Percentiles rank a stretch among this genome's conserved stretches.
These are phyloP conservation scores for Fusarium multiceps DNA, from an alignment of 2,329 filamentous ascomycete genomes.

Conservation along the genomic window DNA sequence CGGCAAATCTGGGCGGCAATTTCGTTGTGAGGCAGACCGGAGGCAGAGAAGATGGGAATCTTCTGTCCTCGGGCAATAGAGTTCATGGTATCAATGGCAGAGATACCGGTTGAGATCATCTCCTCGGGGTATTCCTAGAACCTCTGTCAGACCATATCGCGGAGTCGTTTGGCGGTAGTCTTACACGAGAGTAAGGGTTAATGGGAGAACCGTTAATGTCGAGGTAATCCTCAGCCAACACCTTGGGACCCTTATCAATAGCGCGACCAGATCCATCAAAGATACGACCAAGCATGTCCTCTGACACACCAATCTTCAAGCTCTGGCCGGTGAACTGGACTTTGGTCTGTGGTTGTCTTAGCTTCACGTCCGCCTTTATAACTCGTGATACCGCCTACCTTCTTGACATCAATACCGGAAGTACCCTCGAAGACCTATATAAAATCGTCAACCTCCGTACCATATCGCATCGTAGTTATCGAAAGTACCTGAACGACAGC, in stretches of 20 bases:
- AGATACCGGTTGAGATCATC: conserved; percentile 99
- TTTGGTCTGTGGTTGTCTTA: conserved; percentile 74
- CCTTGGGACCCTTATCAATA: conserved; percentile 99
- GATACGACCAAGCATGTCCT: conserved; percentile 99
- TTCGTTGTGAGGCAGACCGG: conserved; percentile 99
- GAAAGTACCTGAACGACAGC: conserved; percentile 88
- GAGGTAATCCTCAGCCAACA: conserved; percentile 95
- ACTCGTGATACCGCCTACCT: conserved; percentile 66
- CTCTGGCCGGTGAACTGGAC: conserved; percentile 98
- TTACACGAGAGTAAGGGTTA: conserved; percentile 95
- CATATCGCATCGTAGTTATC: conserved; percentile 16
- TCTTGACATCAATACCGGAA: conserved; percentile 97
- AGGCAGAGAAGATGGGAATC: conserved; percentile 98
- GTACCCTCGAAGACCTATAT: conserved; percentile 95
- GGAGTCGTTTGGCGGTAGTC: conserved; percentile 43
- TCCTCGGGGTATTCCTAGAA: conserved; percentile 94
- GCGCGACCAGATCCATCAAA: conserved; percentile 98
- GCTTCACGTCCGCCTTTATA: conserved; percentile 24
- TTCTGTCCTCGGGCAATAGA: conserved; percentile 98
- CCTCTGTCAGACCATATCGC: conserved; percentile 7
- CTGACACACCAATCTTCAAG: conserved; percentile 97
- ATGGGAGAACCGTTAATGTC: conserved; percentile 99
- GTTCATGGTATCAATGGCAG: conserved; percentile 98
- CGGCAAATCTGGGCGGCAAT: conserved; percentile 99
- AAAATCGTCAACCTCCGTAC: conserved; percentile 41